These are phyloP conservation scores for Fusarium graminum DNA, from an alignment of 2,329 filamentous ascomycete genomes.

Conservation along the genomic window DNA sequence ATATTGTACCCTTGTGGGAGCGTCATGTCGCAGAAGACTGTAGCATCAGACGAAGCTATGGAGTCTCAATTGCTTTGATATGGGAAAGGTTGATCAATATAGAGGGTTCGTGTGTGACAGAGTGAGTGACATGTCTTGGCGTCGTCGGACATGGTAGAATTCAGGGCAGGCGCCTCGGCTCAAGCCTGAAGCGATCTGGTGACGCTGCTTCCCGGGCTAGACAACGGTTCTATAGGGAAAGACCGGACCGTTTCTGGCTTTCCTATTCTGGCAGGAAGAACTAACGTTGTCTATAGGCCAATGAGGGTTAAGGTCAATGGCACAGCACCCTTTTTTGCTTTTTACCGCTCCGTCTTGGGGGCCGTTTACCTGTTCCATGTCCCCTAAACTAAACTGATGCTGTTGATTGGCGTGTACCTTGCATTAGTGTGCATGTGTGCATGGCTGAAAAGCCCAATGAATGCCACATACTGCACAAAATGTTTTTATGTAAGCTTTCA, in stretches of 20 bases:
- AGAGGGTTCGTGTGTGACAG: conserved; percentile 1
- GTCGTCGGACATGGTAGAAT: conserved; percentile 8
- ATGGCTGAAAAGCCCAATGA: conserved; percentile 17
- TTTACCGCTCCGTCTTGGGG: conserved; percentile 42
- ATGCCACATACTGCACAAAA: conserved; percentile 20
- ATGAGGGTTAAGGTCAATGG: conserved; percentile 26
- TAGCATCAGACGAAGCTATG: neutral
- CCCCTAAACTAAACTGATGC: conserved; percentile 24
- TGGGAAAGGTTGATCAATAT: neutral
- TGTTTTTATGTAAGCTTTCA: conserved; percentile 18
- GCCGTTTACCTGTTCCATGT: conserved; percentile 30
- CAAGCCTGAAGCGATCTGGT: conserved; percentile 31
- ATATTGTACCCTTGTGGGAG: conserved; percentile 8
- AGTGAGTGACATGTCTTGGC: conserved; percentile 16
- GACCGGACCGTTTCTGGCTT: conserved; percentile 39
- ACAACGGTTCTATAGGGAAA: conserved; percentile 35
- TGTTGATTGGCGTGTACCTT: conserved; percentile 46
- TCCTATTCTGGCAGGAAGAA: conserved; percentile 36
- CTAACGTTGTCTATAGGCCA: conserved; percentile 26
- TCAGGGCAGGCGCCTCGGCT: conserved; percentile 7
- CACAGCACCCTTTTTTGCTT: conserved; percentile 28
- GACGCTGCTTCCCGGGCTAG: conserved; percentile 28
- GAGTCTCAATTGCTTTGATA: neutral
- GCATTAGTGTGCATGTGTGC: conserved; percentile 41
- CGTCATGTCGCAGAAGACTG: conserved; percentile 7